Evolutionary conservation across 495 filamentous ascomycete species (phyloP).

Genomic region (Schizothecium vesticola): DNA sequence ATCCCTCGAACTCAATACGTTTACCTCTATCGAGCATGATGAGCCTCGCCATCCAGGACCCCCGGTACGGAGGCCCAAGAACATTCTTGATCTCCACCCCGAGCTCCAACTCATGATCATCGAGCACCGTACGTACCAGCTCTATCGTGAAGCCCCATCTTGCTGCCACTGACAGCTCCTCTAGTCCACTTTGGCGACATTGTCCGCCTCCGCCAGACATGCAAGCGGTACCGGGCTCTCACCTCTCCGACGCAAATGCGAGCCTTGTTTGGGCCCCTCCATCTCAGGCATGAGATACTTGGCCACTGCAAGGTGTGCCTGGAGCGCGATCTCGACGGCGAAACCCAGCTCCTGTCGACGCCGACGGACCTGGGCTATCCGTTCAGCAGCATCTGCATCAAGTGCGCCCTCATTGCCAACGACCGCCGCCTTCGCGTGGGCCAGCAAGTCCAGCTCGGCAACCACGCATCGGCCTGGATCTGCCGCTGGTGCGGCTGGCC

Average conservation of each 20-base stretch:
- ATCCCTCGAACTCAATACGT: background rate
- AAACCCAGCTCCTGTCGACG: slow-evolving; percentile 14
- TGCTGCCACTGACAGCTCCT: background rate
- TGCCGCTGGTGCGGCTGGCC: slow-evolving; percentile 31
- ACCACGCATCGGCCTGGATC: slow-evolving; percentile 16
- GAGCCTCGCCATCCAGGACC: no score
- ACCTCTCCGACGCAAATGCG: slow-evolving; percentile 19
- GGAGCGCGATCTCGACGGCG: slow-evolving; percentile 15
- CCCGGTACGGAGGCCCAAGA: background rate
- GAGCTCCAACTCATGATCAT: slow-evolving; percentile 32
- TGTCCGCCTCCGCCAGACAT: slow-evolving; percentile 28
- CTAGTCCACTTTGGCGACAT: slow-evolving; percentile 24
- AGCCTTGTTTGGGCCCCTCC: slow-evolving; percentile 14
- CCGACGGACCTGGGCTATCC: slow-evolving; percentile 20
- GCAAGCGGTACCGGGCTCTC: slow-evolving; percentile 22
- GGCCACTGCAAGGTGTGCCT: slow-evolving; percentile 26
- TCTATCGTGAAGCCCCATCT: no score
- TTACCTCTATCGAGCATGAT: no score
- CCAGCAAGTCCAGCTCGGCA: slow-evolving; percentile 19
- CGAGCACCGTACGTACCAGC: background rate
- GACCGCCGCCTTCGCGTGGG: slow-evolving; percentile 22
- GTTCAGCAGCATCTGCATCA: slow-evolving; percentile 21
- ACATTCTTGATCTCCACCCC: slow-evolving; percentile 22
- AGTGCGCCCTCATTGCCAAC: slow-evolving; percentile 18
- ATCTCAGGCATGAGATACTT: slow-evolving; percentile 18